Conservation (phyloP, 768 basidiomycete genomes). For the Pleurotus giganteus region DNA sequence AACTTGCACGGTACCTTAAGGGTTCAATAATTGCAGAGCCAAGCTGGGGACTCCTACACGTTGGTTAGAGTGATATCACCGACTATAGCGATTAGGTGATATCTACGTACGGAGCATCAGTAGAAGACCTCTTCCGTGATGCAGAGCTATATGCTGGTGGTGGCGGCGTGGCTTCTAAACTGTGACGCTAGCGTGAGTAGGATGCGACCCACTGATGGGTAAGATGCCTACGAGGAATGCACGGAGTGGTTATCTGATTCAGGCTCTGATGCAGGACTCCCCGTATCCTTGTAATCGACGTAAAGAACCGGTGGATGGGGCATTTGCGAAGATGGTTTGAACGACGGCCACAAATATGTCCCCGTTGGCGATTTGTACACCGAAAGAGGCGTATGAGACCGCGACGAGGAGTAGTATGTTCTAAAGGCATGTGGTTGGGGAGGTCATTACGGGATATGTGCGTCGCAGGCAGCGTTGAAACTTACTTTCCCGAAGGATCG, state of each 20-base stretch:
- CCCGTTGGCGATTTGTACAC: slow-evolving; percentile 43
- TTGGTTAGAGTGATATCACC: background rate
- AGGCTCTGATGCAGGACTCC: slow-evolving; percentile 5
- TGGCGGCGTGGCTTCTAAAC: slow-evolving; percentile 8
- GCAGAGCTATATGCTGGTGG: slow-evolving; percentile 4
- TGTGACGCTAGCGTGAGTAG: background rate
- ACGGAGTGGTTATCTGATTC: slow-evolving; percentile 8
- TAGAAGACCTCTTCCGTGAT: slow-evolving; percentile 4
- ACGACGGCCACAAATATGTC: slow-evolving; percentile 46
- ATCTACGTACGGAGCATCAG: slow-evolving; percentile 5
- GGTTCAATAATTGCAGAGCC: slow-evolving; percentile 10
- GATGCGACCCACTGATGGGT: background rate
- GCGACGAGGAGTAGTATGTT: background rate
- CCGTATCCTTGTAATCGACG: slow-evolving; percentile 19
- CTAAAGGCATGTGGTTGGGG: too few species aligned
- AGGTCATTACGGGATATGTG: too few species aligned
- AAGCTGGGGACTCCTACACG: slow-evolving; percentile 5
- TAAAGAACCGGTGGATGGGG: slow-evolving; percentile 36
- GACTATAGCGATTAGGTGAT: background rate
- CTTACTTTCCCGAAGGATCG: background rate
- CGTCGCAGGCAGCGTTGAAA: too few species aligned
- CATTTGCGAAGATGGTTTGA: slow-evolving; percentile 44
- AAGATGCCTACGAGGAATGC: slow-evolving; percentile 4
- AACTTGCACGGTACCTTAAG: slow-evolving; percentile 10
- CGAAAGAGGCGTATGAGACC: slow-evolving; percentile 26